Evolutionary conservation across 805 yeast species (phyloP).

Genomic region (Candida cerambycidarum): DNA sequence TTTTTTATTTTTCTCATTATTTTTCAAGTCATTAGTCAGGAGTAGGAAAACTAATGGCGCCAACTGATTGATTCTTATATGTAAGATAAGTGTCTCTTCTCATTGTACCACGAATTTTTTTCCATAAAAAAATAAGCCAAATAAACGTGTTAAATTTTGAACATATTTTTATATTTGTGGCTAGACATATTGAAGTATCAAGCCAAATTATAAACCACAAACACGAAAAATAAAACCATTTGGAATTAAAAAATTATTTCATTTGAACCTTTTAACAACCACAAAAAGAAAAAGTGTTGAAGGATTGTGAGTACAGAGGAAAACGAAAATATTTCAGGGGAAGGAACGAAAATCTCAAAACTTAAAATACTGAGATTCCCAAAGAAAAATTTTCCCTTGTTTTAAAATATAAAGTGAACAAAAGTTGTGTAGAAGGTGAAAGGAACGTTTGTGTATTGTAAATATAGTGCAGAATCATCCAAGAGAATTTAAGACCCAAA

Average conservation of each 20-base stretch:
- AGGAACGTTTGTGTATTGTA: too few species aligned
- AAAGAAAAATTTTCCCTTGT: constrained; percentile 8
- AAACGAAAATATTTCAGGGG: constrained; percentile 7
- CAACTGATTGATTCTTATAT: not conserved
- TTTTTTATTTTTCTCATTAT: not conserved
- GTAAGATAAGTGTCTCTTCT: not conserved
- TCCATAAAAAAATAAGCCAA: not conserved
- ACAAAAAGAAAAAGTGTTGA: too few species aligned
- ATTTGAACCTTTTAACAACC: too few species aligned
- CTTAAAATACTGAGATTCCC: constrained; percentile 6
- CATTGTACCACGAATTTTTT: not conserved
- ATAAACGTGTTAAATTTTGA: not conserved
- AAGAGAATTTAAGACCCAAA: too few species aligned
- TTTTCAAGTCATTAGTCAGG: not conserved
- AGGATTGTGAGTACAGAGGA: not conserved
- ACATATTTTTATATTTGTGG: too few species aligned
- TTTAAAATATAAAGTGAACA: not conserved
- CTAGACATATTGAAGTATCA: too few species aligned
- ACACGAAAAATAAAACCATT: too few species aligned
- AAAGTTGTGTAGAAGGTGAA: not conserved
- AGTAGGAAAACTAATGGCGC: not conserved
- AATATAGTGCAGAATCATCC: too few species aligned
- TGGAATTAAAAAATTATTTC: too few species aligned
- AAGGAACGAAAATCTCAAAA: constrained; percentile 8
- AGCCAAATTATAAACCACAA: too few species aligned